Evolutionary conservation across 83 land plant genomes (phyloP).

Genomic region (Picea abies): DNA sequence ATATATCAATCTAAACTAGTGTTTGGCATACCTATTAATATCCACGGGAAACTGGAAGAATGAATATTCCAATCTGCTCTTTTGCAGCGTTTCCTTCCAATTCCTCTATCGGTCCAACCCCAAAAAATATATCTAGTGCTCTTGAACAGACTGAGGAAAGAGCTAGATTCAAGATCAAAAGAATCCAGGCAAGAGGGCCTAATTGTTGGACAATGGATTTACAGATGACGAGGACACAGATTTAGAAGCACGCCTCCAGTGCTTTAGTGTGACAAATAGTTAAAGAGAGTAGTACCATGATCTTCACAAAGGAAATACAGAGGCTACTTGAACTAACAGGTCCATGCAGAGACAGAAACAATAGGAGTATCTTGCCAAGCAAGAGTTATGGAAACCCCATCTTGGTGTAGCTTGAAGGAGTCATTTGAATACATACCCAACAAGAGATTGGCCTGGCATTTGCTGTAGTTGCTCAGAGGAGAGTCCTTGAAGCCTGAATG

Average conservation of each 20-base stretch:
- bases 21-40: background rate
- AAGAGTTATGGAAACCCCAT: constrained; percentile 14
- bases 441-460: constrained; percentile 13
- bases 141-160: background rate
- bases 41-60: constrained; percentile 4
- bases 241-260: background rate
- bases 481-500: constrained; percentile 14
- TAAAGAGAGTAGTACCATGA: background rate
- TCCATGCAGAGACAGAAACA: constrained; percentile 16
- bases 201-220: background rate
- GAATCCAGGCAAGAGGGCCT: background rate
- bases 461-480: constrained; percentile 16
- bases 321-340: background rate
- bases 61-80: background rate
- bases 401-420: constrained; percentile 17
- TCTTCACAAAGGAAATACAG: background rate
- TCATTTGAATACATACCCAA: constrained; percentile 16
- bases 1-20: constrained; percentile 3
- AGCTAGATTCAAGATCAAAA: background rate
- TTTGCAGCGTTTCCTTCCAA: constrained; percentile 10
- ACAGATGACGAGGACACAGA: background rate
- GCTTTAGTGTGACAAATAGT: background rate
- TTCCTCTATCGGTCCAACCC: background rate
- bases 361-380: constrained; percentile 18
- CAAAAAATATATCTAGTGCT: background rate